A percentile compares a stretch with the other conserved stretches of the same genome.
phyloP scores from a whole-genome alignment of 805 yeast genomes.

The Pichia kluyveri region DNA sequence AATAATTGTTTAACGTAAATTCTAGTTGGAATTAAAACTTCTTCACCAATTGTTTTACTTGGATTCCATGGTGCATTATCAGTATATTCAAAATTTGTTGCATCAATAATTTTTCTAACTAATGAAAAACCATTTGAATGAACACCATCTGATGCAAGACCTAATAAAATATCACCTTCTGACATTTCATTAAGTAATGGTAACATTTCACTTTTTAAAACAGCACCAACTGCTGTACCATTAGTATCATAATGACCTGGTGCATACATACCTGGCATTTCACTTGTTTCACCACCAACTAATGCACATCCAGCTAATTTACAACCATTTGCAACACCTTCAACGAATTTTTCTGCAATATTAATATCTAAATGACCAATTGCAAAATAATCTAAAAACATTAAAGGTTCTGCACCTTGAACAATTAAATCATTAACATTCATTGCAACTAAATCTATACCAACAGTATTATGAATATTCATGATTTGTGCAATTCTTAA shows the following conservation, averaged over 20 bases:
- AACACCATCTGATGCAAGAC: slow-evolving; percentile 84
- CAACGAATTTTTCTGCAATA: slow-evolving; percentile 80
- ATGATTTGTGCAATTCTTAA: slow-evolving; percentile 87
- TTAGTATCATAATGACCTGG: slow-evolving; percentile 95
- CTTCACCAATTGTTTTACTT: slow-evolving; percentile 71
- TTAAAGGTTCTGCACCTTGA: slow-evolving; percentile 97
- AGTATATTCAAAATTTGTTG: slow-evolving; percentile 58
- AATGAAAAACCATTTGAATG: slow-evolving; percentile 97
- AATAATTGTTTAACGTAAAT: slow-evolving; percentile 89
- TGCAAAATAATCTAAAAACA: slow-evolving; percentile 94
- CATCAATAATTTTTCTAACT: slow-evolving; percentile 84
- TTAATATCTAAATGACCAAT: slow-evolving; percentile 82
- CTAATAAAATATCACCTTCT: slow-evolving; percentile 75
- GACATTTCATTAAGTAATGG: slow-evolving; percentile 65
- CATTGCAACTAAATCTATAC: slow-evolving; percentile 98
- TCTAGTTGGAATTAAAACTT: slow-evolving; percentile 80
- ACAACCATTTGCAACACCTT: slow-evolving; percentile 97
- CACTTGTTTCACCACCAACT: slow-evolving; percentile 98
- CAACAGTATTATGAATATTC: slow-evolving; percentile 91
- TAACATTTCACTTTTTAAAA: slow-evolving; percentile 58
- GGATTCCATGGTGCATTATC: slow-evolving; percentile 82
- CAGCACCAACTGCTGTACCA: slow-evolving; percentile 99
- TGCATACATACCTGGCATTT: slow-evolving; percentile 98
- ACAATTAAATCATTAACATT: slow-evolving; percentile 96
- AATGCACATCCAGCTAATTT: slow-evolving; percentile 91